Evolutionary conservation across 148 eudicot genomes (phyloP).

Genomic region (Persicaria maculosa): DNA sequence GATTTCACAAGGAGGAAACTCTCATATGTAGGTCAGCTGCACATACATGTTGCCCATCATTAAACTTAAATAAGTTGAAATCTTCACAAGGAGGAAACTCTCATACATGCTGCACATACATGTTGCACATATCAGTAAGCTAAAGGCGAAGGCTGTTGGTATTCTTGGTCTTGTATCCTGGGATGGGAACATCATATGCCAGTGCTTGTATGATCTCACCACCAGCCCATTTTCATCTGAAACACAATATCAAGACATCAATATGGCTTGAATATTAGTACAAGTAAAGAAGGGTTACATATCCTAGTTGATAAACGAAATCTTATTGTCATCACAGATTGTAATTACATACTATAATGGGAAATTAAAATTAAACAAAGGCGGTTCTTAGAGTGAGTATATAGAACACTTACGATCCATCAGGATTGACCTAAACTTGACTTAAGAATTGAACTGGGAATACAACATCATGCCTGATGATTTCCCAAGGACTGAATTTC

Average conservation of each 20-base stretch:
- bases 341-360: no score
- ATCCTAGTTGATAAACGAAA: neutral
- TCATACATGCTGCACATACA: no score
- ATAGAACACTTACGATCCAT: slow-evolving; percentile 66
- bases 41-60: slow-evolving; percentile 89
- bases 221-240: slow-evolving; percentile 89
- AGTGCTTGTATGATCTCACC: slow-evolving; percentile 90
- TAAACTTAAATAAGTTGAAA: slow-evolving; percentile 77
- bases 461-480: slow-evolving; percentile 86
- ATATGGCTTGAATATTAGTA: no score
- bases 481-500: slow-evolving; percentile 99
- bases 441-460: slow-evolving; percentile 92
- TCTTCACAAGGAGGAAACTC: no score
- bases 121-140: no score
- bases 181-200: slow-evolving; percentile 98
- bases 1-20: no score
- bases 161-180: slow-evolving; percentile 93
- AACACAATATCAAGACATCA: no score
- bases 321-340: neutral
- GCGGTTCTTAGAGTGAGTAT: no score
- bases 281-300: no score
- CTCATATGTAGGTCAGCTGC: slow-evolving; percentile 81
- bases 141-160: slow-evolving; percentile 94
- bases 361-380: no score
- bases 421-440: slow-evolving; percentile 61